Percentiles rank a stretch among this genome's conserved stretches.
These are phyloP conservation scores for Auriscalpium microsporum DNA, from an alignment of 768 basidiomycete genomes.

Conservation along the genomic window DNA sequence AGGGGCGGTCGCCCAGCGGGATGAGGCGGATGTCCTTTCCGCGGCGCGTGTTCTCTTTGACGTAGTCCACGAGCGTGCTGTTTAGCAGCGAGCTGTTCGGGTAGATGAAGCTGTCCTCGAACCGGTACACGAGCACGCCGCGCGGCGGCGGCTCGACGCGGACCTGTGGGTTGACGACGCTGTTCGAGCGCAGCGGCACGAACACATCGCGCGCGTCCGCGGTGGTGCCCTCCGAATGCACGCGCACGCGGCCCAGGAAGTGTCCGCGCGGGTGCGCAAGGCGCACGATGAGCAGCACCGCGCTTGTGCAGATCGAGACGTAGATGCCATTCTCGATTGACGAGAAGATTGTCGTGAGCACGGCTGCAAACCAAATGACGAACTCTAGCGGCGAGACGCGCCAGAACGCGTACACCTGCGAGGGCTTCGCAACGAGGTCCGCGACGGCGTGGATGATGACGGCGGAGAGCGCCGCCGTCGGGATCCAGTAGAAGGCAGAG, in stretches of 20 bases:
- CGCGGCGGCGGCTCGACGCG: constrained; percentile 72
- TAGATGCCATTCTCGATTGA: constrained; percentile 92
- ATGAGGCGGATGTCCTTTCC: constrained; percentile 67
- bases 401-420: constrained; percentile 86
- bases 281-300: constrained; percentile 74
- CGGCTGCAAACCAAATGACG: constrained; percentile 79
- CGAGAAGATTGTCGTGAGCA: constrained; percentile 87
- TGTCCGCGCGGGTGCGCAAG: constrained; percentile 81
- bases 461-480: constrained; percentile 74
- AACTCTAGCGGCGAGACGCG: constrained; percentile 89
- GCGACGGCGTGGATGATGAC: constrained; percentile 92
- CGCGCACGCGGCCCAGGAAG: constrained; percentile 81
- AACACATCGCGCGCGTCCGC: constrained; percentile 64
- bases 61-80: constrained; percentile 67
- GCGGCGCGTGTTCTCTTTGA: constrained; percentile 67
- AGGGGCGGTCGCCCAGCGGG: constrained; percentile 66
- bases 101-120: constrained; percentile 85
- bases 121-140: constrained; percentile 85
- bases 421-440: constrained; percentile 79
- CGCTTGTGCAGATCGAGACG: constrained; percentile 72
- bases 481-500: constrained; percentile 87
- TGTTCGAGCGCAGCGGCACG: constrained; percentile 57
- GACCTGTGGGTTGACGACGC: constrained; percentile 59
- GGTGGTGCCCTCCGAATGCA: constrained; percentile 32
- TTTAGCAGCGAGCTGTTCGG: constrained; percentile 70